Percentiles rank a stretch among this genome's conserved stretches.
Evolutionary conservation across 768 basidiomycete genomes (phyloP).

Genomic region (Termitomyces sp.): DNA sequence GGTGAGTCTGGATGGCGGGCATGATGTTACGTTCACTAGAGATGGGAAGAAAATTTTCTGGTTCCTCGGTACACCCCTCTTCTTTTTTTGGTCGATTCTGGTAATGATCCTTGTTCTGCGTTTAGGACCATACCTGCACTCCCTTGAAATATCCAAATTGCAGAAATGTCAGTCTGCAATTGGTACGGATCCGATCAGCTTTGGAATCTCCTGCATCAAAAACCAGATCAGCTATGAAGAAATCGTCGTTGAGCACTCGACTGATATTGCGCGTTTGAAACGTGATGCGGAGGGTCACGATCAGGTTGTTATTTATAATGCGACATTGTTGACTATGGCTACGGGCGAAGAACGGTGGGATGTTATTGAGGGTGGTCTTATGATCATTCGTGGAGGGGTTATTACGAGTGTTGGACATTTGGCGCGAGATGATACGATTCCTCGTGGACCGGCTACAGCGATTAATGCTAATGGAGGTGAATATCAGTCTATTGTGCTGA

Average conservation of each 20-base stretch:
- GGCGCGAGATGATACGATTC: conserved; percentile 16
- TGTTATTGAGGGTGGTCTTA: conserved; percentile 46
- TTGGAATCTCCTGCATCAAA: conserved; percentile 63
- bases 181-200: conserved; percentile 44
- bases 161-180: conserved; percentile 45
- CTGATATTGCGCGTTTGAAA: conserved; percentile 58
- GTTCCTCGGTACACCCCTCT: conserved; percentile 55
- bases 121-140: conserved; percentile 62
- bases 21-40: conserved; percentile 59
- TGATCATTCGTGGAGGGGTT: conserved; percentile 54
- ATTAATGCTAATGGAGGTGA: conserved; percentile 63
- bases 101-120: neutral
- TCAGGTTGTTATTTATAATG: conserved; percentile 59
- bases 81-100: neutral
- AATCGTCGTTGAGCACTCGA: conserved; percentile 54
- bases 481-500: conserved; percentile 8
- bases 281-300: conserved; percentile 36
- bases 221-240: conserved; percentile 54
- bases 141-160: conserved; percentile 52
- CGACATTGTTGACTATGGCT: conserved; percentile 69
- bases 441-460: conserved; percentile 38
- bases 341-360: conserved; percentile 46
- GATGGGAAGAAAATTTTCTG: conserved; percentile 69
- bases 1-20: conserved; percentile 71
- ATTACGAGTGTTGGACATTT: conserved; percentile 46